Base-by-base conservation (phyloP, 768 basidiomycete species). In the Pholiota conissans region DNA sequence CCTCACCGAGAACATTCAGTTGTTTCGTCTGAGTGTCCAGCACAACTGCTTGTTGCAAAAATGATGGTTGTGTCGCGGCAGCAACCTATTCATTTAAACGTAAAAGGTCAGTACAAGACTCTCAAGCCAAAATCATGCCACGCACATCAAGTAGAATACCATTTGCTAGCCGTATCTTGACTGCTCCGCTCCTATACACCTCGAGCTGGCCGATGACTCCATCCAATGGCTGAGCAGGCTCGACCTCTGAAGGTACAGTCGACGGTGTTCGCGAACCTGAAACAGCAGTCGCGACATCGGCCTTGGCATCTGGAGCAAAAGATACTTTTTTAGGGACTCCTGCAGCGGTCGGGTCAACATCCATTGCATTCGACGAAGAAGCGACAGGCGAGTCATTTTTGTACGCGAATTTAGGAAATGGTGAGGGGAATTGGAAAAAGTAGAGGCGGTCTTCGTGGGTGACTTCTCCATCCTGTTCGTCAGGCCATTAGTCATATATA, bases 341-440 rank as follows among this genome's bases (percentile, higher is more conserved):
- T 3, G 26, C 73, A 55, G 60, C 73, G 14, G 71, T 73, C 39
- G 76, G 68, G 47, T 77, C 74, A 24, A 69, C 65, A 8, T 69
- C 73, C 50, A 73, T 66, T 8, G 68, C 65, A 18, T 73, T 59
- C 7, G 71, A 60, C 1, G 40, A 20, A 22, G 22, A 22, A 9
- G 42, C 13, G 30, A 6, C 30, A 32, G 30, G 4, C 24, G 42
- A 6, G 42, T 45, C 42, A 6, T 68, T 52, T 57, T 74, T 65
- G 6, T 82, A 74, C 2, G 75, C 57, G 72, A 95, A 95, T 4
- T 76, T 79, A 0, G 94, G 93, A 71, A 97, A 95, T 0, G 92
- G 90, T 8, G 77, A 70, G 0, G 95, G 95, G 65, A 96, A 96
- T 67, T 95, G 93, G 75, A 96, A 95, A 63, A 94, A 87, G 66